Evolutionary conservation across 768 basidiomycete genomes (phyloP), one percentile per base, ranked within the genome.

Genomic region (Ramaria sp.): DNA sequence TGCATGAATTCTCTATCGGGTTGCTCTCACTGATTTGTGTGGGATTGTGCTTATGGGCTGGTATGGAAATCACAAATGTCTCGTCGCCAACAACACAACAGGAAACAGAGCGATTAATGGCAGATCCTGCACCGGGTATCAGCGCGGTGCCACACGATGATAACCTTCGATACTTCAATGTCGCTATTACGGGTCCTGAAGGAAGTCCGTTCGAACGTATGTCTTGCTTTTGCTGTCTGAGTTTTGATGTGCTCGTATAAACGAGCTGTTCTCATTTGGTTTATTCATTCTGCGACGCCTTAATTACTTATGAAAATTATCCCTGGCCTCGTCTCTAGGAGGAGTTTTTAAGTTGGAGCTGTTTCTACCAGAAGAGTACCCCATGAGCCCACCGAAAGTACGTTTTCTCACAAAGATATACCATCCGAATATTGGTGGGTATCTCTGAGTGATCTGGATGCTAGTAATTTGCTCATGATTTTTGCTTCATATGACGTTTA

Each of bases 321-420:
- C 63, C 37, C 32, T 44, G 16, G 38, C 47, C 50, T 51, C 27
- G 6, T 48, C 36, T 56, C 10, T 56, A 96, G 94, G 85, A 62
- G 96, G 95, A 20, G 74, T 88, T 18, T 98, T 98, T 73, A 87
- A 84, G 62, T 78, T 98, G n/a, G 96, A 99, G 69, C 75, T 99
- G 42, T 99, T 98, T 73, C 75, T 99, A 25, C 96, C 96, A 3
- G 96, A 98, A 69, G 96, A 98, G 69, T 99, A 99, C 71, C 96
- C 96, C 1, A 99, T 99, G 96, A 88, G 87, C 48, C 95, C 96
- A 0, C 96, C 96, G 22, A 99, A 99, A 71, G 96, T 99, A 56
- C 78, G 95, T 61, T 97, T 95, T 73, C 73, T 96, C 62, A 96
- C 94, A 55, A 94, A 93, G 83, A 95, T 97, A 74, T 94, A 95